Percentiles rank a stretch among this genome's conserved stretches.
Evolutionary conservation across 345 rosid genomes (phyloP).

Genomic region (Acer negundo): DNA sequence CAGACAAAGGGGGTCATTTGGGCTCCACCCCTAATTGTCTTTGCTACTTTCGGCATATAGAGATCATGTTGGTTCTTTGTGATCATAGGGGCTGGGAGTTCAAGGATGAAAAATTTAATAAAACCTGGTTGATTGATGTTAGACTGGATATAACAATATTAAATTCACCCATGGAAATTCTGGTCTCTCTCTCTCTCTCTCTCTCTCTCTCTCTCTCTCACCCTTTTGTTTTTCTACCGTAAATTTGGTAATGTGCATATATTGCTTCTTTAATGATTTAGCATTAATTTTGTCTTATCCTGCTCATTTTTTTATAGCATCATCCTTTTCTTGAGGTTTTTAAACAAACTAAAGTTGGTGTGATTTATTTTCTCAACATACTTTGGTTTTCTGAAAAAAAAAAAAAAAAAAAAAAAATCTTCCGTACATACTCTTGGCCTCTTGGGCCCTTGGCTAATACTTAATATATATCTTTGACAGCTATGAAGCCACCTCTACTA

Average conservation of each 20-base stretch:
- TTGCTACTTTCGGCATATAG: not conserved
- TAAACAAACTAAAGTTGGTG: not conserved
- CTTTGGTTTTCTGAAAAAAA: no score
- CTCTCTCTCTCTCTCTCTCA: no score
- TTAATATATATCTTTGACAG: slow-evolving; percentile 37
- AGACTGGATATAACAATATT: not conserved
- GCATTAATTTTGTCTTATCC: not conserved
- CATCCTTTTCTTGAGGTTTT: not conserved
- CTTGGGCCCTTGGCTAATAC: no score
- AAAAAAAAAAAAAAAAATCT: no score
- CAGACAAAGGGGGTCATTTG: slow-evolving; percentile 3
- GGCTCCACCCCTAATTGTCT: not conserved
- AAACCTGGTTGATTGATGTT: not conserved
- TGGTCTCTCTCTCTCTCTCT: not conserved
- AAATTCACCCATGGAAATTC: not conserved
- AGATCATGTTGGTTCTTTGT: not conserved
- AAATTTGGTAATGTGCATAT: not conserved
- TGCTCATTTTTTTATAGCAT: not conserved
- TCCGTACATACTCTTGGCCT: not conserved
- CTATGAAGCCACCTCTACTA: slow-evolving; percentile 86
- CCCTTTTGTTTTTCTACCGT: not conserved
- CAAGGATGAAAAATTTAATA: not conserved
- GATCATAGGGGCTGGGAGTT: not conserved
- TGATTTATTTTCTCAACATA: not conserved
- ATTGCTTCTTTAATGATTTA: not conserved